Percentiles rank a stretch among this genome's conserved stretches.
Conservation (phyloP, 495 filamentous ascomycete species). For the Penicillium canescens region DNA sequence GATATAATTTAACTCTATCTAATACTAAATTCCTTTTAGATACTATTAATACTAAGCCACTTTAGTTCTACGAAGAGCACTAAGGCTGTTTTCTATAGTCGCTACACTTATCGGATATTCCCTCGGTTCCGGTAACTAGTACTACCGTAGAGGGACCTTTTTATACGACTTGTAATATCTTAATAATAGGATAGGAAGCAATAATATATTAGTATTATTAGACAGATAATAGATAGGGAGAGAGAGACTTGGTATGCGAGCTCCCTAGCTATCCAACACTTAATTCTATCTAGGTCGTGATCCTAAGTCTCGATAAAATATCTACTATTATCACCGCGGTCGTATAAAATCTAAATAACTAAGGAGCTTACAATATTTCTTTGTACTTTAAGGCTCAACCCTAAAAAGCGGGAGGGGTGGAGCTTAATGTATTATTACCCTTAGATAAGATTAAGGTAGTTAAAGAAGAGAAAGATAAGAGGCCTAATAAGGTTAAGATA, state of each 20-base stretch:
- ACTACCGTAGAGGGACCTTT: not conserved
- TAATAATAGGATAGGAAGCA: too few relatives aligned
- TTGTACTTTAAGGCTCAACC: not conserved
- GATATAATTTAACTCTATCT: too few relatives aligned
- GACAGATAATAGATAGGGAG: too few relatives aligned
- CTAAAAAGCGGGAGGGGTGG: not conserved
- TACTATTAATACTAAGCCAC: too few relatives aligned
- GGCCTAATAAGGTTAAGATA: not conserved
- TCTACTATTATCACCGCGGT: not conserved
- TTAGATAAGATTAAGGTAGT: not conserved
- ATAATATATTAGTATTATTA: too few relatives aligned
- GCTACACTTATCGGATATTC: not conserved
- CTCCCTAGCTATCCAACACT: too few relatives aligned
- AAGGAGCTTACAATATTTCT: slow-evolving; percentile 1
- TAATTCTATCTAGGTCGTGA: too few relatives aligned
- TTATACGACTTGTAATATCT: not conserved
- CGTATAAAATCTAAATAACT: not conserved
- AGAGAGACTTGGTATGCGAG: too few relatives aligned
- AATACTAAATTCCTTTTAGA: too few relatives aligned
- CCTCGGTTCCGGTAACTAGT: not conserved
- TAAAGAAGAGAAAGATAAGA: not conserved
- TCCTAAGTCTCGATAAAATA: not conserved
- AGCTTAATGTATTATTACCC: not conserved
- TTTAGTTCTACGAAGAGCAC: too few relatives aligned
- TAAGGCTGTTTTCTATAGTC: too few relatives aligned